These are phyloP conservation scores for Lentinula raphanica DNA, from an alignment of 768 basidiomycete genomes.

Conservation along the genomic window DNA sequence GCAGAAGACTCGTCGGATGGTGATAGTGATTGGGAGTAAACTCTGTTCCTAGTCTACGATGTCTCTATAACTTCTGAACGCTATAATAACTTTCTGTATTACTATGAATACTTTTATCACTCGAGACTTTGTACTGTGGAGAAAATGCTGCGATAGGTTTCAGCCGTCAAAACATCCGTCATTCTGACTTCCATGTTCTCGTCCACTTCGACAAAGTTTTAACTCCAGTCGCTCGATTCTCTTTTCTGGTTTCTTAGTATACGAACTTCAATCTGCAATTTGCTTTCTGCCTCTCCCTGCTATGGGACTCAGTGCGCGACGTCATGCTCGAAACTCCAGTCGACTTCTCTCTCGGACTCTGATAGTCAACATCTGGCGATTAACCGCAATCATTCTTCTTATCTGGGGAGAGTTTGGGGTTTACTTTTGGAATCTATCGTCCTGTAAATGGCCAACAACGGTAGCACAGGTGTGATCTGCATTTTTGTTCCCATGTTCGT, in stretches of 20 bases:
- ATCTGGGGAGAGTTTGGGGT: slow-evolving; percentile 62
- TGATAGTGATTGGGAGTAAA: slow-evolving; percentile 8
- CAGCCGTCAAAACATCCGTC: neutral
- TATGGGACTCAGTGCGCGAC: slow-evolving; percentile 2
- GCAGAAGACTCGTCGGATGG: slow-evolving; percentile 2
- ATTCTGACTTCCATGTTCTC: neutral
- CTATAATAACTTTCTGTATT: neutral
- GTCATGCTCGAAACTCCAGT: slow-evolving; percentile 10
- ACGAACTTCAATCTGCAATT: neutral
- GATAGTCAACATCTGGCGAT: slow-evolving; percentile 38
- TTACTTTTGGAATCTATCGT: slow-evolving; percentile 53
- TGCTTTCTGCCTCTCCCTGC: neutral
- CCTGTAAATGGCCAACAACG: slow-evolving; percentile 54
- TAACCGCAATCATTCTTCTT: slow-evolving; percentile 51
- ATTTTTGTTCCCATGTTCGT: slow-evolving; percentile 9
- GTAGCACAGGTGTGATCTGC: slow-evolving; percentile 23
- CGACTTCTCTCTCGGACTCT: slow-evolving; percentile 20
- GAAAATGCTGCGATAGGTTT: neutral
- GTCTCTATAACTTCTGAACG: neutral
- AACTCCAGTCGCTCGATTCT: neutral
- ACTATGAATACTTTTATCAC: neutral
- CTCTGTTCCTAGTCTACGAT: neutral
- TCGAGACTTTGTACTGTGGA: neutral
- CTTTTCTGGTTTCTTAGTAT: neutral
- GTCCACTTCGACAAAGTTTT: neutral